Conservation (phyloP, 768 basidiomycete species). For the Candolleomyces eurysporus region DNA sequence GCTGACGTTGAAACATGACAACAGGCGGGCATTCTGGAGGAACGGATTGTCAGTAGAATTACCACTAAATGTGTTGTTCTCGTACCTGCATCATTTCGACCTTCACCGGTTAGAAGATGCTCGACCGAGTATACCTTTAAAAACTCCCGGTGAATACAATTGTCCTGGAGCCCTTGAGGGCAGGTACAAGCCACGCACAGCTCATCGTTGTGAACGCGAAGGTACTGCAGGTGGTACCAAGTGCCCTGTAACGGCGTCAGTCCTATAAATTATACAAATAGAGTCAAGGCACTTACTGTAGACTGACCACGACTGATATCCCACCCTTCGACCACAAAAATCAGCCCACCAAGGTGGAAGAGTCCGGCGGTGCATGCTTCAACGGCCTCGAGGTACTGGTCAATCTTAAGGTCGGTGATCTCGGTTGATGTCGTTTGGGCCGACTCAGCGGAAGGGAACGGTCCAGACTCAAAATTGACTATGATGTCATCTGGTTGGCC, state of each 20-base stretch:
- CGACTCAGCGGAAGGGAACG: not conserved
- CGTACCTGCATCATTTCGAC: not conserved
- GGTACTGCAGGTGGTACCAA: not conserved
- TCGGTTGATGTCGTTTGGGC: not conserved
- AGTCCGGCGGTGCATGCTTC: not conserved
- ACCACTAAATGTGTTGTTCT: too few species aligned
- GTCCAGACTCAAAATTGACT: too few species aligned
- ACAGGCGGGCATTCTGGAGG: not conserved
- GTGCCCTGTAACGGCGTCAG: too few species aligned
- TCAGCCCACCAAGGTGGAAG: not conserved
- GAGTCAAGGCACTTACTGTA: conserved; percentile 1
- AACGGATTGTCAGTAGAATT: too few species aligned
- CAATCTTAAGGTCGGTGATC: not conserved
- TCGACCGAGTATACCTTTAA: not conserved
- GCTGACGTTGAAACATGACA: not conserved
- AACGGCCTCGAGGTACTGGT: not conserved
- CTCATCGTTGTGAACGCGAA: not conserved
- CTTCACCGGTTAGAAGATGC: not conserved
- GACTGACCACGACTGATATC: not conserved
- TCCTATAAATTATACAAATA: too few species aligned
- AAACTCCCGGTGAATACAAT: conserved; percentile 1
- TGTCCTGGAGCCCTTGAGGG: not conserved
- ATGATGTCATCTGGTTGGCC: not conserved
- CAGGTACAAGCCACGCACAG: not conserved
- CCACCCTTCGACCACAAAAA: conserved; percentile 8